Percentiles rank a stretch among this genome's conserved stretches.
Conservation (phyloP, 2,329 filamentous ascomycete species). For the Diaporthe sp. region DNA sequence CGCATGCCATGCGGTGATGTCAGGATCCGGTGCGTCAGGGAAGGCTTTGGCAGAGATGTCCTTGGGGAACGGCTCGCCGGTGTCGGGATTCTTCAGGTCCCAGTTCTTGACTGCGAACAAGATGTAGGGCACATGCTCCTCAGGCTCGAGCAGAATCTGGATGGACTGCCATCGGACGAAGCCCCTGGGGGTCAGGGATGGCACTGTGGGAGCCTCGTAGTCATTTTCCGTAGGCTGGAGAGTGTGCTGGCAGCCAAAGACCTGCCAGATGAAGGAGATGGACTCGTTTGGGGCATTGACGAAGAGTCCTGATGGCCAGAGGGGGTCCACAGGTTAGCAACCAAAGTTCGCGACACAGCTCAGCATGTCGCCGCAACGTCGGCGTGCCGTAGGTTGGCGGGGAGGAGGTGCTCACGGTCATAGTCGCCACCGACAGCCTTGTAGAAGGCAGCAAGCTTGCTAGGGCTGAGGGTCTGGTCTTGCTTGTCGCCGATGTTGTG, state of each 20-base stretch:
- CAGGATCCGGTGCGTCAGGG: conserved; percentile 78
- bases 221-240: conserved; percentile 81
- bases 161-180: conserved; percentile 96
- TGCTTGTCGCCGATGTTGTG: conserved; percentile 69
- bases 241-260: conserved; percentile 89
- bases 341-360: conserved; percentile 13
- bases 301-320: conserved; percentile 74
- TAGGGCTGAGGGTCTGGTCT: conserved; percentile 68
- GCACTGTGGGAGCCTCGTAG: conserved; percentile 81
- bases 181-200: conserved; percentile 84
- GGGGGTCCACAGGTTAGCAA: conserved; percentile 25
- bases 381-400: background rate
- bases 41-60: conserved; percentile 74
- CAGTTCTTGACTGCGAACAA: conserved; percentile 85
- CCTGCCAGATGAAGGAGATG: conserved; percentile 93
- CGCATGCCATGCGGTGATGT: conserved; percentile 90
- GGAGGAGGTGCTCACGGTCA: conserved; percentile 62
- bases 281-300: conserved; percentile 78
- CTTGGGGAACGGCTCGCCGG: conserved; percentile 75
- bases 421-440: conserved; percentile 80
- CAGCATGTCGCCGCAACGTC: conserved; percentile 39
- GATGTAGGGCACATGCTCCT: conserved; percentile 87
- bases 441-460: conserved; percentile 83
- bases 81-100: conserved; percentile 79
- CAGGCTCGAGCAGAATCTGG: conserved; percentile 86